Conservation (phyloP, 2,329 filamentous ascomycete genomes). For the Aureobasidium sp. region DNA sequence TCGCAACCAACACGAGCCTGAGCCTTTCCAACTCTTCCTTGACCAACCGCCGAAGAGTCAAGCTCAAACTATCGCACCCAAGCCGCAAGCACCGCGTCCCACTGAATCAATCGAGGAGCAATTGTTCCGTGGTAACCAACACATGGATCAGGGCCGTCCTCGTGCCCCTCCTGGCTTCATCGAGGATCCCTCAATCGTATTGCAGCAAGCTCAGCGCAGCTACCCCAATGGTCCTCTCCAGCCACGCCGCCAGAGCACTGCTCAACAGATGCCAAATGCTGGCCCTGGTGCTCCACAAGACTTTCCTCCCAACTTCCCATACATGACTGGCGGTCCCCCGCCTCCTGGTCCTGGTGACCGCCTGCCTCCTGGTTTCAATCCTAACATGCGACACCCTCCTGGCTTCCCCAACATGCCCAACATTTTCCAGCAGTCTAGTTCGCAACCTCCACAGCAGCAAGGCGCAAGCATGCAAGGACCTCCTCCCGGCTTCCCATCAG, state of each 20-base stretch:
- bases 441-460: conserved; percentile 17
- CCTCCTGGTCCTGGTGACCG: conserved; percentile 10
- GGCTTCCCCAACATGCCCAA: conserved; percentile 26
- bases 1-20: conserved; percentile 25
- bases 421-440: conserved; percentile 25
- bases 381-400: conserved; percentile 27
- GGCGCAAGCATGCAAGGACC: background rate
- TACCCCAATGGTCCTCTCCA: conserved; percentile 22
- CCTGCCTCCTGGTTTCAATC: conserved; percentile 24
- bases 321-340: background rate
- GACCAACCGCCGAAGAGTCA: conserved; percentile 22
- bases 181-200: conserved; percentile 25
- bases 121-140: conserved; percentile 20
- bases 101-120: conserved; percentile 31
- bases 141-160: conserved; percentile 16
- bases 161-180: conserved; percentile 30
- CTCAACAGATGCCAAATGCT: conserved; percentile 8
- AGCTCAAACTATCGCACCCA: conserved; percentile 30
- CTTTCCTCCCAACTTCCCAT: conserved; percentile 13
- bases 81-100: conserved; percentile 26
- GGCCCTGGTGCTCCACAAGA: conserved; percentile 10
- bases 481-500: conserved; percentile 11
- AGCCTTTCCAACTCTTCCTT: conserved; percentile 31
- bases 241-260: conserved; percentile 21
- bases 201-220: conserved; percentile 26